Percentiles rank a stretch among this genome's conserved stretches.
Evolutionary conservation across 108 stramenopile species (phyloP).

Genomic region (Epithemia pelagica): DNA sequence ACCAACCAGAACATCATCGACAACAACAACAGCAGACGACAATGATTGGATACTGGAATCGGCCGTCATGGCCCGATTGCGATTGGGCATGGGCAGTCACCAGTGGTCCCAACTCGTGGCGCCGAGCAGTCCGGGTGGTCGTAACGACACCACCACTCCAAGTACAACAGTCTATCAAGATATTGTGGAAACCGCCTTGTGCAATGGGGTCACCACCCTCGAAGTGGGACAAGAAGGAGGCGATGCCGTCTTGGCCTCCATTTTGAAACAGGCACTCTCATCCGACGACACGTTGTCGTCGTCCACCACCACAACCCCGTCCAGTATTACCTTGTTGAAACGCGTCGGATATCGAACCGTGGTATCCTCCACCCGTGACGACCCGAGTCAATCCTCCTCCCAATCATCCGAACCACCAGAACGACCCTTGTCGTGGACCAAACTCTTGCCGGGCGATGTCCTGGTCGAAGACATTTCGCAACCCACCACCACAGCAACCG

Average conservation of each 20-base stretch:
- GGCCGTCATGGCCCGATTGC: neutral
- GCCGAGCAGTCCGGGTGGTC: neutral
- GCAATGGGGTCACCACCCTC: slow-evolving; percentile 20
- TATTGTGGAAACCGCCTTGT: slow-evolving; percentile 26
- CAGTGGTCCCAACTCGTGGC: slow-evolving; percentile 32
- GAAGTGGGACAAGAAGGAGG: slow-evolving; percentile 53
- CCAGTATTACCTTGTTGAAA: slow-evolving; percentile 28
- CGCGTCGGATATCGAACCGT: slow-evolving; percentile 67
- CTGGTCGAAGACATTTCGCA: slow-evolving; percentile 6
- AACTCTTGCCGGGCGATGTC: slow-evolving; percentile 5
- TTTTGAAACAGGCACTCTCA: slow-evolving; percentile 19
- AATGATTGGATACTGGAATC: slow-evolving; percentile 8
- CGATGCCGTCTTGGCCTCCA: slow-evolving; percentile 31
- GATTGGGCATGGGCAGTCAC: slow-evolving; percentile 31
- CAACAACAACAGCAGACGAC: neutral
- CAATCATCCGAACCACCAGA: neutral
- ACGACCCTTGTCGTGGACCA: neutral
- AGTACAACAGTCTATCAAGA: slow-evolving; percentile 15
- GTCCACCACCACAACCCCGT: neutral
- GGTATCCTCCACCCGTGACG: slow-evolving; percentile 12
- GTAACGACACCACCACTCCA: neutral
- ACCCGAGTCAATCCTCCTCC: slow-evolving; percentile 9
- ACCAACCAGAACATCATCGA: neutral
- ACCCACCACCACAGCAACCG: neutral
- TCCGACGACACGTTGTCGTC: neutral